phyloP scores from a whole-genome alignment of 306 rosid genomes.

The Dalbergia cochinchinensis region DNA sequence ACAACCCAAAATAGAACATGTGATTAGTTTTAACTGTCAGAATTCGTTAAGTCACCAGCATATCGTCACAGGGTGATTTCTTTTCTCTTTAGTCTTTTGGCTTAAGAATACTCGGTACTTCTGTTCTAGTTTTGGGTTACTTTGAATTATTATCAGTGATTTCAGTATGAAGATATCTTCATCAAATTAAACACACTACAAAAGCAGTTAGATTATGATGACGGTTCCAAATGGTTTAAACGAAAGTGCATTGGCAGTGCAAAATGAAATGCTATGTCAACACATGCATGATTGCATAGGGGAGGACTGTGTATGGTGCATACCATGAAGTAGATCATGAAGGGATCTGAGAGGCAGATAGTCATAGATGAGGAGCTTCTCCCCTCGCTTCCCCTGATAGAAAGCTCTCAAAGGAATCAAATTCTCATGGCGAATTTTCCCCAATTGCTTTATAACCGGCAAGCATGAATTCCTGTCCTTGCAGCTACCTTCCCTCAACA shows the following conservation, averaged over 20 bases:
- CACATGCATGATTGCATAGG: conserved; percentile 15
- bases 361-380: conserved; percentile 93
- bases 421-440: conserved; percentile 90
- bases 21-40: neutral
- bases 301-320: conserved; percentile 30
- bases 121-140: neutral
- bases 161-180: conserved; percentile 23
- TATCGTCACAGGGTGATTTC: neutral
- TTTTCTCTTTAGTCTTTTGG: conserved; percentile 4
- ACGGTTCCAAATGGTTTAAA: neutral
- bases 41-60: neutral
- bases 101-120: conserved; percentile 10
- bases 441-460: conserved; percentile 82
- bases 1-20: neutral
- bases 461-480: conserved; percentile 81
- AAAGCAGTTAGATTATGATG: neutral
- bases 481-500: conserved; percentile 94
- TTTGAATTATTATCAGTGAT: neutral
- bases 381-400: conserved; percentile 97
- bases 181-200: conserved; percentile 2
- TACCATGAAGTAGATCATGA: conserved; percentile 91
- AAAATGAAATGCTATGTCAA: conserved; percentile 1
- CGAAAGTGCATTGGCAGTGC: conserved; percentile 10
- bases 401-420: conserved; percentile 96
- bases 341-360: conserved; percentile 76